Base-by-base conservation (phyloP, 2,329 filamentous ascomycete genomes). In the Blastomyces parvus region DNA sequence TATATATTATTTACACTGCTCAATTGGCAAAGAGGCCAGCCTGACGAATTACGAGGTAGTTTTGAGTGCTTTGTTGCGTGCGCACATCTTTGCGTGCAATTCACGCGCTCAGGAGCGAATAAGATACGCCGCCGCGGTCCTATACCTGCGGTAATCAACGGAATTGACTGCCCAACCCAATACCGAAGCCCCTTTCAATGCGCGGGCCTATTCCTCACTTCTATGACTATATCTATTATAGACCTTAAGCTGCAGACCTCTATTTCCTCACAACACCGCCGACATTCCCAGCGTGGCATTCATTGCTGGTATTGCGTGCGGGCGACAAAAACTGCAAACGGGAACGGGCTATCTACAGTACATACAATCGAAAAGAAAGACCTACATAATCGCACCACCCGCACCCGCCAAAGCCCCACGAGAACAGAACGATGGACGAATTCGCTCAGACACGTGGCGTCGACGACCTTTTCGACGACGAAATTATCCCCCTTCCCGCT, bases 391-490 rank as follows among this genome's bases (percentile, higher is more conserved):
- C 42, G 40, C 17, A n/a, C n/a, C 44, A 9, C 13, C 5, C 58
- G 17, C 58, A 30, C 36, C 56, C n/a, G 14, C 40, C 1, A 17
- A 40, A 19, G 25, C 6, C 55, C 4, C 30, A 19, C 8, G 8
- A 42, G 40, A 19, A 1, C 13, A 42, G 17, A 19, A 42, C 27
- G 7, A 67, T 80, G 71, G 79, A 81, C 63, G 76, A 80, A 68
- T 81, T 81, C 63, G 78, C 79, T 33, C 79, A 81, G 63, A 81
- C 79, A 1, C 76, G 79, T 27, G 78, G 76, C 30, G 77, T 74
- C n/a, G 79, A 81, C 64, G 79, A 81, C 68, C 71, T 81, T 8
- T 81, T 81, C 64, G 78, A 80, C 66, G 79, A 81, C 66, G 79
- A 81, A 66, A 80, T 81, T 60, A 74, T 80, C 36, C 79, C 79